Base-by-base conservation (phyloP, 345 rosid genomes). In the Linum trigynum region DNA sequence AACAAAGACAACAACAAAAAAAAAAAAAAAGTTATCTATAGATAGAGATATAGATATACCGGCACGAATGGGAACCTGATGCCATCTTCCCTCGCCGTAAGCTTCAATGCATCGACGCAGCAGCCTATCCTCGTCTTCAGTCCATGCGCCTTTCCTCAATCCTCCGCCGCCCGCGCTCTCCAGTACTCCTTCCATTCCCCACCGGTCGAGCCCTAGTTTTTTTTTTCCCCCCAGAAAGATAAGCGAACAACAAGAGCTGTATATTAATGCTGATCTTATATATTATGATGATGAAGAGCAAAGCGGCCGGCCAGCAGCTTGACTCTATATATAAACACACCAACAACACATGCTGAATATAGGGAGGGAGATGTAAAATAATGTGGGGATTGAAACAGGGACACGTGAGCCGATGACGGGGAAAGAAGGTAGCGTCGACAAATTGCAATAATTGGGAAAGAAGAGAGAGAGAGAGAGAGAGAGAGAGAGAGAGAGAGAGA, bases 41-140 rank as follows among this genome's bases (percentile, higher is more conserved):
- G 5, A 48, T 15, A 6, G 2, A 48, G 53, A 3, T 48, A 48
- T 8, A 8, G 7, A 45, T 14, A 38, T 63, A 81, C 83, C 84
- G 56, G 80, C 77, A 69, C 74, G 72, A 4, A 14, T 9, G 35
- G 85, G 83, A 65, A 80, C 74, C 63, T 62, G 82, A 32, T 75
- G 79, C 86, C 86, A 82, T 65, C 67, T 67, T 45, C 78, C 82
- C 75, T 82, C 86, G 4, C 85, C 86, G 65, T 71, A 67, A n/a
- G 37, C 51, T 15, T 62, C 74, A 57, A 79, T 55, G 69, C 85
- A 77, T 5, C 68, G 65, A 62, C 72, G 73, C 14, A 84, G 73
- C 32, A 78, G 85, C 57, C 37, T 53, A 41, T 82, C 89, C 80
- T 82, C 89, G 65, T 77, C 83, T 56, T 65, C 64, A 10, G 80